Evolutionary conservation across 331 rosid species (phyloP).

Genomic region (Phaseolus coccineus): DNA sequence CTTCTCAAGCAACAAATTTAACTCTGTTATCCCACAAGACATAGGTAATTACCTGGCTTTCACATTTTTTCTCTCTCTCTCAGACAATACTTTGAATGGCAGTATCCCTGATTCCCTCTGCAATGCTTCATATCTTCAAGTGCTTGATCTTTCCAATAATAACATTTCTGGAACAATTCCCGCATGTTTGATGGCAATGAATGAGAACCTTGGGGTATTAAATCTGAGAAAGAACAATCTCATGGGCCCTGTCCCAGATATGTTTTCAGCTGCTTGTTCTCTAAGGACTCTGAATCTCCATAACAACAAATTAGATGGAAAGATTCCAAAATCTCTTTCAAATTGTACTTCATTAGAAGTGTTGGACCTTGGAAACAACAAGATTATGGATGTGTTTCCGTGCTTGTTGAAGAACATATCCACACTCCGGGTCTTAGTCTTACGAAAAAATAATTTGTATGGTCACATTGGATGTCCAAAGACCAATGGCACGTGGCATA

Average conservation of each 20-base stretch:
- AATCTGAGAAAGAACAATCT: slow-evolving; percentile 55
- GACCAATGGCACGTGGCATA: slow-evolving; percentile 43
- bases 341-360: slow-evolving; percentile 54
- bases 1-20: slow-evolving; percentile 47
- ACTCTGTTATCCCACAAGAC: slow-evolving; percentile 33
- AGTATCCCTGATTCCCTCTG: slow-evolving; percentile 59
- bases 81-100: slow-evolving; percentile 50
- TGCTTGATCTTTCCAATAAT: slow-evolving; percentile 71
- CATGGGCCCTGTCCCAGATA: slow-evolving; percentile 43
- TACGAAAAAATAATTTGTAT: slow-evolving; percentile 57
- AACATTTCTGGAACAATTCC: slow-evolving; percentile 56
- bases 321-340: slow-evolving; percentile 63
- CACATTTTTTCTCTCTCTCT: slow-evolving; percentile 54
- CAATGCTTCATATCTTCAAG: slow-evolving; percentile 54
- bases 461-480: slow-evolving; percentile 53
- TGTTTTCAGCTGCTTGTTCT: slow-evolving; percentile 48
- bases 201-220: slow-evolving; percentile 55
- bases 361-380: slow-evolving; percentile 63
- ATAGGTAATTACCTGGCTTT: background rate
- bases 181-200: slow-evolving; percentile 40
- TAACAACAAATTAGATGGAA: slow-evolving; percentile 51
- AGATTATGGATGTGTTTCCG: slow-evolving; percentile 51
- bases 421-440: slow-evolving; percentile 62
- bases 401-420: slow-evolving; percentile 53
- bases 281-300: slow-evolving; percentile 60